A percentile compares a stretch with the other conserved stretches of the same genome.
phyloP scores from a whole-genome alignment of 345 rosid species.

The Murraya koenigii region DNA sequence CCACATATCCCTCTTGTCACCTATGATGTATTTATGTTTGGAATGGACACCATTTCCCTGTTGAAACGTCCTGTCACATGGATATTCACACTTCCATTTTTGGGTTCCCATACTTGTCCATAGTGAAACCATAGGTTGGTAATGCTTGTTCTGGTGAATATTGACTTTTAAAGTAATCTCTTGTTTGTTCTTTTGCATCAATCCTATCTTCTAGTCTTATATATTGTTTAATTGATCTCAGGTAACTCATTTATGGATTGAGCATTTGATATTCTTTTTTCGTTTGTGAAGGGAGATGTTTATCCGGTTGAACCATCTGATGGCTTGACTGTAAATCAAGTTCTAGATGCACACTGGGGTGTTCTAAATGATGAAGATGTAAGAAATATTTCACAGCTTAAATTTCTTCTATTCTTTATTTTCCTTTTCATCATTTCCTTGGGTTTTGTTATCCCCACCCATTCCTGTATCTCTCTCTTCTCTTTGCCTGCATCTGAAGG shows the following conservation, averaged over 20 bases:
- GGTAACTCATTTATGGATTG: not conserved
- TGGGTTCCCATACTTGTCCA: not conserved
- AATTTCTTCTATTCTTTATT: not conserved
- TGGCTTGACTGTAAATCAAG: slow-evolving; percentile 40
- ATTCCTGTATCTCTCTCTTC: not conserved
- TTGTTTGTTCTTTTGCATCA: not conserved
- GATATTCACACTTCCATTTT: not conserved
- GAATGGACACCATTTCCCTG: not conserved
- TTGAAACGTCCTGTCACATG: not conserved
- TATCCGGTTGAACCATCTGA: slow-evolving; percentile 67
- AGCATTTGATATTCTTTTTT: slow-evolving; percentile 11
- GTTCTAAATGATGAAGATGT: slow-evolving; percentile 68
- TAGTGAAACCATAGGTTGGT: not conserved
- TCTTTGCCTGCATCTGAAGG: not conserved
- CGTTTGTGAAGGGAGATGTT: slow-evolving; percentile 62
- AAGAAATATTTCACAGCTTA: slow-evolving; percentile 28
- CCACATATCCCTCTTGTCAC: not conserved
- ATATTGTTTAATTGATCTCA: not conserved
- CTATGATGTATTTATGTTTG: not conserved
- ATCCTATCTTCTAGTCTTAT: not conserved
- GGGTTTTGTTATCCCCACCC: not conserved
- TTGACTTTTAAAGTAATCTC: not conserved
- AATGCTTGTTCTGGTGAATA: not conserved
- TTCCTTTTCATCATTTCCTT: not conserved
- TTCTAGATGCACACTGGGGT: slow-evolving; percentile 92